Percentiles rank a stretch among this genome's conserved stretches.
phyloP scores from a whole-genome alignment of 2,329 filamentous ascomycete species.

The Fusarium marasasianum region DNA sequence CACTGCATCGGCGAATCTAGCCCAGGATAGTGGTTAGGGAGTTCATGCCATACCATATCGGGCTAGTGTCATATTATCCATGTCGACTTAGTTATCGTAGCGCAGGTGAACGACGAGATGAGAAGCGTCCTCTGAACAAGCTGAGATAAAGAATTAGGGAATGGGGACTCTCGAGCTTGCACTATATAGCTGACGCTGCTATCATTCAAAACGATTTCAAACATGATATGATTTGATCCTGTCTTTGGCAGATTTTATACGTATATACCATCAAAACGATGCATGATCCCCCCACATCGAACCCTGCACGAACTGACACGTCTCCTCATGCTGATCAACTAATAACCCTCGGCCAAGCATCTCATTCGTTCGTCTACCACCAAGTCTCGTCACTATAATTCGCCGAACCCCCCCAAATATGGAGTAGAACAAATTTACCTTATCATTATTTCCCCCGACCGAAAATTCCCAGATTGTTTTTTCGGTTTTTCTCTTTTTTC shows the following conservation, averaged over 20 bases:
- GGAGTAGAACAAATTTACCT: neutral
- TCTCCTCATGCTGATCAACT: neutral
- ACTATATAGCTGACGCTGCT: neutral
- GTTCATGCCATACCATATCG: neutral
- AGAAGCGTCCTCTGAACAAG: neutral
- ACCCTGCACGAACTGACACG: neutral
- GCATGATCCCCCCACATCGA: neutral
- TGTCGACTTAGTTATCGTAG: neutral
- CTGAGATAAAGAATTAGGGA: neutral
- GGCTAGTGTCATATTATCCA: neutral
- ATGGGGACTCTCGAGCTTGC: neutral
- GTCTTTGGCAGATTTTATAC: neutral
- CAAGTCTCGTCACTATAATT: neutral
- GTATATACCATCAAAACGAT: neutral
- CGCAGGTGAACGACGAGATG: neutral
- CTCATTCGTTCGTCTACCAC: neutral
- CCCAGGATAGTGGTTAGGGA: neutral
- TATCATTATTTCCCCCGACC: neutral
- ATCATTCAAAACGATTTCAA: too few species aligned
- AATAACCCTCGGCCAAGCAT: neutral
- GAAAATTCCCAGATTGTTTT: neutral
- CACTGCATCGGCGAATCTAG: neutral
- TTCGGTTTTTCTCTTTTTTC: neutral
- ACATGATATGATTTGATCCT: neutral
- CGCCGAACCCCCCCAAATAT: neutral